Evolutionary conservation across 768 basidiomycete species (phyloP), one percentile per base, ranked within the genome.

Genomic region (Aureoboletus auriporus): DNA sequence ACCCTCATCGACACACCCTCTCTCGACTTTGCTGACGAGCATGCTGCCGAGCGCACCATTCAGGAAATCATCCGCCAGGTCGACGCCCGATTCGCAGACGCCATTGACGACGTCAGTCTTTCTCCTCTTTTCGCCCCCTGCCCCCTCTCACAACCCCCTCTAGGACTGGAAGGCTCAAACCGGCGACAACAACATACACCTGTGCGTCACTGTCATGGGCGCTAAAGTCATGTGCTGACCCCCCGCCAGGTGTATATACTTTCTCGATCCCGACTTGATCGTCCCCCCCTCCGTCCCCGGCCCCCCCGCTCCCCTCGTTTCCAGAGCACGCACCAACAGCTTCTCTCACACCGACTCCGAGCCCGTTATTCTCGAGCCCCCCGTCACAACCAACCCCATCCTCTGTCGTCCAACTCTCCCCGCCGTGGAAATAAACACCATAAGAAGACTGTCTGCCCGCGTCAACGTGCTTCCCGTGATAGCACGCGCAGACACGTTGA

Each of bases 401-500:
- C 75, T 83, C 39, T 80, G 78, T 53, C 77, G 83, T 46, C 79
- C 85, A 39, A 79, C 83, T 39, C 75, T 90, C 43, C 86, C 87
- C 43, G 61, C 75, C 33, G 69, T 76, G 37, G 89, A 93, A 70
- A 84, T 92, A 60, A 74, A 74, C 57, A 82, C 84, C 52, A 90
- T 93, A 64, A 82, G 86, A 59, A 81, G 84, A 37, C 72, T 93
- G 58, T 89, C 89, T 52, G 75, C 78, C 51, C 80, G 89, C 55
- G 88, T 90, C 65, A 92, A 93, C 66, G 88, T 93, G 50, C 83
- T 93, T 55, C 90, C 90, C 52, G 86, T 93, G 59, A 79, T 93
- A 54, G 83, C 88, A 53, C 78, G 84, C 52, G 87, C 89, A 26
- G 90, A 93, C 72, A 75, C 80, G 52, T 75, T 93, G 55, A 86